A percentile compares a stretch with the other conserved stretches of the same genome.
phyloP scores from a whole-genome alignment of 1,284 basidiomycete species.

The Mycena sp. region DNA sequence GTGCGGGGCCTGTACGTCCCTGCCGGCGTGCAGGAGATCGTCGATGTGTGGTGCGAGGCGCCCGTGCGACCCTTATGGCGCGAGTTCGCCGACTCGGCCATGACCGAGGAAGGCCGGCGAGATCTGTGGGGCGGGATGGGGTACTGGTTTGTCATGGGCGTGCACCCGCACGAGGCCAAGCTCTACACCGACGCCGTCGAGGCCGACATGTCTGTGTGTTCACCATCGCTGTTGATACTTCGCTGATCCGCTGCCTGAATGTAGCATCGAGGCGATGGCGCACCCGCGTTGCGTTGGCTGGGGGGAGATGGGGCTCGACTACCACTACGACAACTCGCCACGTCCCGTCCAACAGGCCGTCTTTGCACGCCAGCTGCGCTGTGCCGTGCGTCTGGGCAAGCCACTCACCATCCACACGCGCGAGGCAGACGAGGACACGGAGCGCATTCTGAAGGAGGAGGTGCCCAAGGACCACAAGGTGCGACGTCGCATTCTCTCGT shows the following conservation, averaged over 20 bases:
- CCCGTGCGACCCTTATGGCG: constrained; percentile 69
- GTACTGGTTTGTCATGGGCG: constrained; percentile 83
- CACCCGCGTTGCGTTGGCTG: constrained; percentile 84
- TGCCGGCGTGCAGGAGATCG: constrained; percentile 67
- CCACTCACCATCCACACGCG: constrained; percentile 83
- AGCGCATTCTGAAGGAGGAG: constrained; percentile 75
- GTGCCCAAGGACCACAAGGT: constrained; percentile 77
- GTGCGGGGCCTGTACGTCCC: constrained; percentile 67
- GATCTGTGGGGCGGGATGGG: constrained; percentile 69
- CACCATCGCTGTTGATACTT: background rate
- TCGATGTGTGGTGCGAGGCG: constrained; percentile 88
- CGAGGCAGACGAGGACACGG: constrained; percentile 83
- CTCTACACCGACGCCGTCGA: constrained; percentile 75
- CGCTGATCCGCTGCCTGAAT: background rate
- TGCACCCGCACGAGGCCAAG: constrained; percentile 84
- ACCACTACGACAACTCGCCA: constrained; percentile 81
- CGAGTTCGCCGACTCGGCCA: constrained; percentile 77
- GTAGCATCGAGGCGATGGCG: constrained; percentile 75
- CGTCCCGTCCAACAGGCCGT: constrained; percentile 70
- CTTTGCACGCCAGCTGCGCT: constrained; percentile 72
- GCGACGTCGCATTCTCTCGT: constrained; percentile 10
- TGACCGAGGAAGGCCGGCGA: constrained; percentile 56
- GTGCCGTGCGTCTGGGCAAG: constrained; percentile 72
- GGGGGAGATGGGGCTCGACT: constrained; percentile 88
- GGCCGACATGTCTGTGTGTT: constrained; percentile 63